These are phyloP conservation scores for Coprinopsis strossmayeri DNA, from an alignment of 768 basidiomycete genomes.

Conservation along the genomic window DNA sequence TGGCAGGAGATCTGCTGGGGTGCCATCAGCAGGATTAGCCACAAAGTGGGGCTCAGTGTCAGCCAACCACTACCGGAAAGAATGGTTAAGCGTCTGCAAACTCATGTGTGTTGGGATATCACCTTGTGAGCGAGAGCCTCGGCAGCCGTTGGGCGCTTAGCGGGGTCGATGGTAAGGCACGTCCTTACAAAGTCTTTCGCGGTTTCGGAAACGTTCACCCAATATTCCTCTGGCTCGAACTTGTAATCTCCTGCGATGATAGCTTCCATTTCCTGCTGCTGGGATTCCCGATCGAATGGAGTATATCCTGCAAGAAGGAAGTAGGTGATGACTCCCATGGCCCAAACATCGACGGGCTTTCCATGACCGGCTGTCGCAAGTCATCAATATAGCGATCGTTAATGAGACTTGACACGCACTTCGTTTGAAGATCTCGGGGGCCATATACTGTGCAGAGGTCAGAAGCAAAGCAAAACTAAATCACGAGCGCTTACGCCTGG, in stretches of 20 bases:
- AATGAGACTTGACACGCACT: constrained; percentile 30
- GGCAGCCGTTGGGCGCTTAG: constrained; percentile 69
- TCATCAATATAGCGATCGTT: constrained; percentile 2
- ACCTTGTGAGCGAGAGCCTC: constrained; percentile 67
- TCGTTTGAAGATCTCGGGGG: constrained; percentile 94
- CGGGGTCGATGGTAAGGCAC: constrained; percentile 85
- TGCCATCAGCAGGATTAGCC: constrained; percentile 51
- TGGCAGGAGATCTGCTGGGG: constrained; percentile 75
- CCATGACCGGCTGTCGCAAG: constrained; percentile 68
- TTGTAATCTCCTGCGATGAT: constrained; percentile 91
- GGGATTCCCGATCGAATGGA: constrained; percentile 90
- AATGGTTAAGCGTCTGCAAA: neutral
- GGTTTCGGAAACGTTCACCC: constrained; percentile 75
- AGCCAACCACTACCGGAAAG: constrained; percentile 55
- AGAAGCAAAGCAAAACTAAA: constrained; percentile 8
- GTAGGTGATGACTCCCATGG: constrained; percentile 98
- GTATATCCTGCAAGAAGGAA: constrained; percentile 92
- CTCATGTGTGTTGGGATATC: constrained; percentile 5
- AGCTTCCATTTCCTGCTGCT: constrained; percentile 89
- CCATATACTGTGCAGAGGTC: constrained; percentile 63
- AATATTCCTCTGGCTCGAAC: constrained; percentile 76
- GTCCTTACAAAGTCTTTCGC: constrained; percentile 77
- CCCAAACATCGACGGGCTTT: constrained; percentile 95
- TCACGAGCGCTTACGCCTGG: constrained; percentile 51
- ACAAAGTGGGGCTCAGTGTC: constrained; percentile 66